A percentile compares a stretch with the other conserved stretches of the same genome.
These are phyloP conservation scores for Aspergillus wentii DNA, from an alignment of 495 filamentous ascomycete species.

Conservation along the genomic window DNA sequence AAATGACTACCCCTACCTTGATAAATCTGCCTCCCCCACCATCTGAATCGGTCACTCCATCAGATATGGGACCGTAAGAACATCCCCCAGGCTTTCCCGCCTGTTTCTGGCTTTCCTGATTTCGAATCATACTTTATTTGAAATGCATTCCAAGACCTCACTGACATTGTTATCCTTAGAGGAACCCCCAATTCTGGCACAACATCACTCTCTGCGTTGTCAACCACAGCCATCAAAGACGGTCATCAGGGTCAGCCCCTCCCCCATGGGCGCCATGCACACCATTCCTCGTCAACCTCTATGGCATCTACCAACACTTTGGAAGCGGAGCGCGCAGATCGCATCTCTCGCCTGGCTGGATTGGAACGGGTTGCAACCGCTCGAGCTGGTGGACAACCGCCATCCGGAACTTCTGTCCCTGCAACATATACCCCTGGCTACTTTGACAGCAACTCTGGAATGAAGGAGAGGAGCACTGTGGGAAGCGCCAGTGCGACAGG, in stretches of 20 bases:
- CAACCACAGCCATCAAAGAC: slow-evolving; percentile 91
- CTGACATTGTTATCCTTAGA: slow-evolving; percentile 36
- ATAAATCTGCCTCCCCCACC: slow-evolving; percentile 84
- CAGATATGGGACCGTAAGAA: slow-evolving; percentile 79
- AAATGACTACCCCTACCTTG: slow-evolving; percentile 54
- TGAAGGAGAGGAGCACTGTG: slow-evolving; percentile 76
- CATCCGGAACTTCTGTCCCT: slow-evolving; percentile 18
- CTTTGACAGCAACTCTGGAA: slow-evolving; percentile 60
- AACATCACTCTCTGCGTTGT: slow-evolving; percentile 79
- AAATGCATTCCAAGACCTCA: slow-evolving; percentile 1
- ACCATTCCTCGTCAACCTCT: slow-evolving; percentile 42
- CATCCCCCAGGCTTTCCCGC: slow-evolving; percentile 6
- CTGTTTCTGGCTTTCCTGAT: slow-evolving; percentile 6
- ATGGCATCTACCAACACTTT: slow-evolving; percentile 62
- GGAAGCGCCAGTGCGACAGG: slow-evolving; percentile 78
- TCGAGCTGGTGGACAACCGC: slow-evolving; percentile 44
- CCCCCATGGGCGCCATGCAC: slow-evolving; percentile 52
- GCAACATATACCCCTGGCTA: slow-evolving; percentile 45
- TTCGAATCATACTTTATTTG: not conserved
- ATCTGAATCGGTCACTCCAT: slow-evolving; percentile 82
- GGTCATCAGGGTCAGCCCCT: slow-evolving; percentile 72
- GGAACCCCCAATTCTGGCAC: slow-evolving; percentile 89
- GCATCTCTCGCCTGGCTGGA: slow-evolving; percentile 85
- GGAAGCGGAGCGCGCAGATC: slow-evolving; percentile 87
- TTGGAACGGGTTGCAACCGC: slow-evolving; percentile 72